Conservation (phyloP, 2,329 filamentous ascomycete species). For the Rhytidhysteron rufulum region DNA sequence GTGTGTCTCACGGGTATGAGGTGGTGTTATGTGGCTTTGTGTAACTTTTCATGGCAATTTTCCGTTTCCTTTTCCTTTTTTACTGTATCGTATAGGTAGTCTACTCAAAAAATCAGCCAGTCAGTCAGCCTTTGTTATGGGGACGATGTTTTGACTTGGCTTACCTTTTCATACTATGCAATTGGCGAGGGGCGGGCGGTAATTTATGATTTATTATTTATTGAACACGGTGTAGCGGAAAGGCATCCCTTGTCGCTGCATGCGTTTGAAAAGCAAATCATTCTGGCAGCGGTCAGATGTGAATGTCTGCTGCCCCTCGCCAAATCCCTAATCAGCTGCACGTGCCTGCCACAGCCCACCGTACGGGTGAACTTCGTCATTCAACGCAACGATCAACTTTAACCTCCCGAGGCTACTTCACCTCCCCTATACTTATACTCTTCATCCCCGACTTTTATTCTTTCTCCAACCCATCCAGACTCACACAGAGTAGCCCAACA, state of each 20-base stretch:
- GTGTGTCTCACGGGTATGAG: slow-evolving; percentile 1
- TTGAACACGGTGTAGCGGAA: no score
- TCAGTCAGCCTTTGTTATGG: neutral
- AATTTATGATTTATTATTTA: no score
- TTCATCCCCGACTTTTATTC: slow-evolving; percentile 1
- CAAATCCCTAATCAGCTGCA: slow-evolving; percentile 16
- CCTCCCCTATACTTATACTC: neutral
- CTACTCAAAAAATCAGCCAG: neutral
- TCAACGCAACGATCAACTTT: slow-evolving; percentile 5
- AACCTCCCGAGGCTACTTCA: slow-evolving; percentile 5
- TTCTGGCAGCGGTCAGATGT: neutral
- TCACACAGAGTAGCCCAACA: slow-evolving; percentile 14
- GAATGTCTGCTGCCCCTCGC: slow-evolving; percentile 11
- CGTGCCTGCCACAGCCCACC: slow-evolving; percentile 13
- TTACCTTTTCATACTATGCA: slow-evolving; percentile 14
- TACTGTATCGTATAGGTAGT: neutral
- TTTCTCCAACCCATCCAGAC: slow-evolving; percentile 1
- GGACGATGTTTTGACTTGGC: neutral
- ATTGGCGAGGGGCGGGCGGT: no score
- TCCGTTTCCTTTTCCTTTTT: neutral
- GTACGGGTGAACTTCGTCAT: slow-evolving; percentile 25
- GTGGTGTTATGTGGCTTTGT: neutral
- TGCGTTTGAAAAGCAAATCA: no score
- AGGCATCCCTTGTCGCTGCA: no score
- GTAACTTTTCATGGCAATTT: neutral